These are phyloP conservation scores for Thamnidium elegans DNA, from an alignment of 192 early-diverging fungal species.

Conservation along the genomic window DNA sequence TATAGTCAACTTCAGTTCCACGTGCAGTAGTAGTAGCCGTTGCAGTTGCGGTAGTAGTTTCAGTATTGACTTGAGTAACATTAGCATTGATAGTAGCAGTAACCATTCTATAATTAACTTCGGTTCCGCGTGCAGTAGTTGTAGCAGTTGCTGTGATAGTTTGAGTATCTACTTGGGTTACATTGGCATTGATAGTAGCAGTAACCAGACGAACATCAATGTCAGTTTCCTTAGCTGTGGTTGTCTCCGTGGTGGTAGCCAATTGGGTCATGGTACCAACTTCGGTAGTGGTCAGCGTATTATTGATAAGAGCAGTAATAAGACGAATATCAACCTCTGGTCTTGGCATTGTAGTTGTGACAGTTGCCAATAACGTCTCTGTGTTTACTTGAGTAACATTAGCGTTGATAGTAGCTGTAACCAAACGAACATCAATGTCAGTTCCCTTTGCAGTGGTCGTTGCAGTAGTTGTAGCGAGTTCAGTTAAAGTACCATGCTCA, in stretches of 20 bases:
- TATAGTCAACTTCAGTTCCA: too few species aligned
- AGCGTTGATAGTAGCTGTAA: neutral
- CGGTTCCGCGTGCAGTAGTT: neutral
- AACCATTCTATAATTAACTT: too few species aligned
- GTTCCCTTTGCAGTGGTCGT: neutral
- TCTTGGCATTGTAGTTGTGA: neutral
- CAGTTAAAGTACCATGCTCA: neutral
- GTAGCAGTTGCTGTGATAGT: neutral
- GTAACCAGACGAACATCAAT: neutral
- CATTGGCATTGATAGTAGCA: neutral
- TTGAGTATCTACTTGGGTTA: neutral
- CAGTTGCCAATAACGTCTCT: neutral
- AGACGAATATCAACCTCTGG: neutral
- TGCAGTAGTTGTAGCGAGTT: neutral
- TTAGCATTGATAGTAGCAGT: slow-evolving; percentile 4
- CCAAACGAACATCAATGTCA: neutral
- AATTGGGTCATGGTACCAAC: neutral
- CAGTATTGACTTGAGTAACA: neutral
- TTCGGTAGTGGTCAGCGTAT: too few species aligned
- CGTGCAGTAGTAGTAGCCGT: neutral
- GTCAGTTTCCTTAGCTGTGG: neutral
- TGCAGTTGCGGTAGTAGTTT: neutral
- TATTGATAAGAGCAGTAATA: neutral
- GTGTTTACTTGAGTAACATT: neutral
- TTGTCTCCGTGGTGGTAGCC: too few species aligned